Evolutionary conservation across 176 grass and related monocot genomes (phyloP).

Genomic region (Hordeum vulgare): DNA sequence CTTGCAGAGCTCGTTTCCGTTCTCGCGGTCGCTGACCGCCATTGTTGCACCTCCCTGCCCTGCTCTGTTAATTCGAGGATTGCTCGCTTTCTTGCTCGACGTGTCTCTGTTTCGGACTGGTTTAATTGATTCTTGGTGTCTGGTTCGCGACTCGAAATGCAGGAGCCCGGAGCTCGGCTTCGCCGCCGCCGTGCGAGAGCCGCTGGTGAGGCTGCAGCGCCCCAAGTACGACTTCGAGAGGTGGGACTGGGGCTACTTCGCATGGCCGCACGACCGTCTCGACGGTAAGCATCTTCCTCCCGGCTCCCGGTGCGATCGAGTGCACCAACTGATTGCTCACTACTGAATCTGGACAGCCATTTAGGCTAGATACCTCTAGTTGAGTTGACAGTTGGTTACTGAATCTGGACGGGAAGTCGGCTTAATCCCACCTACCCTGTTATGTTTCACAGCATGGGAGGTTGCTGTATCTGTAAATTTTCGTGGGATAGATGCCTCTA

Average conservation of each 20-base stretch:
- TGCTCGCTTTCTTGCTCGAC: not conserved
- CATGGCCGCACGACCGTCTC: slow-evolving; percentile 59
- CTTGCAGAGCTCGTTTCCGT: not conserved
- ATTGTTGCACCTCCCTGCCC: not conserved
- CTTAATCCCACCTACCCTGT: not conserved
- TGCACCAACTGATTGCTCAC: not conserved
- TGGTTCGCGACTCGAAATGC: not conserved
- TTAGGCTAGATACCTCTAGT: not conserved
- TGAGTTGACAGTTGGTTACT: not conserved
- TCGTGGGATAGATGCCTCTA: not conserved
- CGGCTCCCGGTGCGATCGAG: not conserved
- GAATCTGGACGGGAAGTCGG: slow-evolving; percentile 17
- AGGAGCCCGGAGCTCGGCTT: slow-evolving; percentile 23
- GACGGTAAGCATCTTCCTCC: slow-evolving; percentile 35
- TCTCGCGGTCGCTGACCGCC: not conserved
- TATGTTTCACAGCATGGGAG: not conserved
- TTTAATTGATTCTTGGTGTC: not conserved
- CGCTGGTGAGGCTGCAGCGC: slow-evolving; percentile 59
- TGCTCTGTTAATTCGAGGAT: not conserved
- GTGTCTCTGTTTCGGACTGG: not conserved
- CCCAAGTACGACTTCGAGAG: slow-evolving; percentile 60
- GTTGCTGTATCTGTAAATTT: not conserved
- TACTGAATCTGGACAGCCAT: not conserved
- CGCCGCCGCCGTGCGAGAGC: slow-evolving; percentile 50
- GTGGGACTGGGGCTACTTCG: slow-evolving; percentile 63